Evolutionary conservation across 345 rosid species (phyloP).

Genomic region (Carallia brachiata): DNA sequence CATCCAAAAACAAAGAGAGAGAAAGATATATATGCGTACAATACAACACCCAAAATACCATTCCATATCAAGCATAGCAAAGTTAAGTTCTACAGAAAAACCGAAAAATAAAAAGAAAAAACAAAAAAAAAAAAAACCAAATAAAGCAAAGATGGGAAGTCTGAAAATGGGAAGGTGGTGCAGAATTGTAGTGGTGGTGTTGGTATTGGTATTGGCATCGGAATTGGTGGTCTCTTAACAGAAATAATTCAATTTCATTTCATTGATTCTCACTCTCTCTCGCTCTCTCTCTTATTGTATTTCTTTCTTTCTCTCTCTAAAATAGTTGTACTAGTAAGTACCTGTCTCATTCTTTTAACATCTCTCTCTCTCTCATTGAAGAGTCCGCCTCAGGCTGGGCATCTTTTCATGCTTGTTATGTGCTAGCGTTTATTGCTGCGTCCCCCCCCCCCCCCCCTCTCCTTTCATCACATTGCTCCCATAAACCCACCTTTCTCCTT

Average conservation of each 20-base stretch:
- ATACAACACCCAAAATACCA: too few species aligned
- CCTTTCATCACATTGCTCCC: conserved; percentile 20
- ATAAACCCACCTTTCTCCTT: not conserved
- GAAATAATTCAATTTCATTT: not conserved
- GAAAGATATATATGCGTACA: too few species aligned
- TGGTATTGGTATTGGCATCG: not conserved
- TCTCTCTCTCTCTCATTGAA: conserved; percentile 27
- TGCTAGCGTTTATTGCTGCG: conserved; percentile 25
- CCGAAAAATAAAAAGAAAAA: not conserved
- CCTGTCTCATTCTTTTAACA: not conserved
- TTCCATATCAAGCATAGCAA: too few species aligned
- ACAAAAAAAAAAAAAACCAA: not conserved
- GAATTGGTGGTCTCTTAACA: conserved; percentile 14
- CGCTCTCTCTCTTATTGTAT: too few species aligned
- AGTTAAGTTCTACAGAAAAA: not conserved
- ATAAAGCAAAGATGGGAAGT: too few species aligned
- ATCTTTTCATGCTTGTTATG: conserved; percentile 46
- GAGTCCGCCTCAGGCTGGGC: conserved; percentile 41
- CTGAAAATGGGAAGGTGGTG: not conserved
- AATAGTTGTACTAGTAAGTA: not conserved
- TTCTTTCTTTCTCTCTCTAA: not conserved
- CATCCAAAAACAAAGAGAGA: not conserved
- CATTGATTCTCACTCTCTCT: not conserved
- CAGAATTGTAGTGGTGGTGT: not conserved
- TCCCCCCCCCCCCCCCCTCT: not conserved